A percentile compares a stretch with the other conserved stretches of the same genome.
These are phyloP conservation scores for Primulina huaijiensis DNA, from an alignment of 257 asterid genomes.

Conservation along the genomic window DNA sequence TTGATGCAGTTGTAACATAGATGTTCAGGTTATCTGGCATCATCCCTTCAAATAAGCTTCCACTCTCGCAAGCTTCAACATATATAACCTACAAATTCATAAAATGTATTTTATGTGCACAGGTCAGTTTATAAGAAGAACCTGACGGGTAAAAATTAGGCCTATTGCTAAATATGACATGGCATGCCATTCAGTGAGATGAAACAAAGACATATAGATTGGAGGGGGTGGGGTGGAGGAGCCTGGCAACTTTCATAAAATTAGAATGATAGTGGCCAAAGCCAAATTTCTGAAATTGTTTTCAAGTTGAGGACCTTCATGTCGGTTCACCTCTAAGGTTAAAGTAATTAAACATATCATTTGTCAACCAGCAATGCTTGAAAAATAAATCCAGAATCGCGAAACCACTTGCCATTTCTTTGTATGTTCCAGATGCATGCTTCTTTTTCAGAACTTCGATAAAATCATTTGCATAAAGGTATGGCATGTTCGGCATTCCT, in stretches of 20 bases:
- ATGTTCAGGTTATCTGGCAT: constrained; percentile 71
- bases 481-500: constrained; percentile 84
- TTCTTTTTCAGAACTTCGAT: constrained; percentile 71
- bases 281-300: neutral
- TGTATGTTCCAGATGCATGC: constrained; percentile 62
- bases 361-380: constrained; percentile 37
- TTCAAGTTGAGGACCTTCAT: neutral
- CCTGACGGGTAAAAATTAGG: neutral
- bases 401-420: constrained; percentile 58
- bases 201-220: too few relatives aligned
- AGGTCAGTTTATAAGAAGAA: neutral
- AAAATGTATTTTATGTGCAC: neutral
- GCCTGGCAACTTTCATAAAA: too few relatives aligned
- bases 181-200: neutral
- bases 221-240: too few relatives aligned
- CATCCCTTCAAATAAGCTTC: constrained; percentile 81
- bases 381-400: neutral
- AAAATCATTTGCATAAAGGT: constrained; percentile 65
- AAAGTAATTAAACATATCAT: neutral
- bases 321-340: neutral
- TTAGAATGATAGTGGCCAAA: neutral
- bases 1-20: constrained; percentile 83
- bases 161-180: too few relatives aligned
- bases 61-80: constrained; percentile 90
- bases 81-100: constrained; percentile 54